These are phyloP conservation scores for Blastomyces silverae DNA, from an alignment of 2,329 filamentous ascomycete genomes.

Conservation along the genomic window DNA sequence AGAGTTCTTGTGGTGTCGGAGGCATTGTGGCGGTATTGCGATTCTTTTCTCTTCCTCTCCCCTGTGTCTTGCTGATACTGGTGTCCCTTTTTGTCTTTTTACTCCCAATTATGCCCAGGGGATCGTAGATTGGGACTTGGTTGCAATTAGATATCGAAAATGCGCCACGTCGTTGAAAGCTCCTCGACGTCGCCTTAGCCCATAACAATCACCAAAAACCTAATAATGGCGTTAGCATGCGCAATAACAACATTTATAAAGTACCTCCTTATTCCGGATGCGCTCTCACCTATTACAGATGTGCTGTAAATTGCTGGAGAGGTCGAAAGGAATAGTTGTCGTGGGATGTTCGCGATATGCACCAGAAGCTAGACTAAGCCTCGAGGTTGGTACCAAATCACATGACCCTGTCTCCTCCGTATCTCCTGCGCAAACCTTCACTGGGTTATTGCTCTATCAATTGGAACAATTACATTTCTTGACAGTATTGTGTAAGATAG, in stretches of 20 bases:
- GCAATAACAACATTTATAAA: neutral
- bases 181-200: neutral
- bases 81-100: neutral
- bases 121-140: neutral
- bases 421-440: too few species aligned
- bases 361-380: too few species aligned
- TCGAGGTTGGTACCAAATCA: neutral
- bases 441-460: neutral
- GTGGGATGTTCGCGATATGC: neutral
- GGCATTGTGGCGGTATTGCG: constrained; percentile 28
- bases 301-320: neutral
- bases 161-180: neutral
- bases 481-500: neutral
- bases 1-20: constrained; percentile 43
- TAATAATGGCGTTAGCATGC: neutral
- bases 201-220: neutral
- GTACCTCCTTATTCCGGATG: neutral
- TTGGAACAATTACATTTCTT: neutral
- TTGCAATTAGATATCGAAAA: neutral
- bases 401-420: neutral
- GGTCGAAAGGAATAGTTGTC: neutral
- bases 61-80: neutral
- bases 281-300: neutral
- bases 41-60: constrained; percentile 22
- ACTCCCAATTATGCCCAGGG: neutral